A percentile compares a stretch with the other conserved stretches of the same genome.
Evolutionary conservation across 352 stramenopile species (phyloP).

Genomic region (Globisporangium orthogonon): DNA sequence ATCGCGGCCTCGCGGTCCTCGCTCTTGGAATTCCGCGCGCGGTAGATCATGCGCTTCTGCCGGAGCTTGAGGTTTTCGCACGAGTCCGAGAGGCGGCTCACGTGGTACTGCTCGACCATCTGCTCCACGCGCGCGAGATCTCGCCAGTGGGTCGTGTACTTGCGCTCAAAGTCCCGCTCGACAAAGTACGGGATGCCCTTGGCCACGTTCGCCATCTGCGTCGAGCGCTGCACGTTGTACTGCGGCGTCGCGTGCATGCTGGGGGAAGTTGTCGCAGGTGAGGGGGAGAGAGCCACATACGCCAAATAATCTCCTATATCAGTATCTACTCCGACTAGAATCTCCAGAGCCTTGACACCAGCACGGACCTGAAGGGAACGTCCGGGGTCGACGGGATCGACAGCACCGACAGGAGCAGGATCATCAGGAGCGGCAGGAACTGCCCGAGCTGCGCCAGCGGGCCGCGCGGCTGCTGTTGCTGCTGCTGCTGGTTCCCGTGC

Average conservation of each 20-base stretch:
- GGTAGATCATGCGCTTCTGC: constrained; percentile 86
- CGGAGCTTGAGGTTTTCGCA: constrained; percentile 81
- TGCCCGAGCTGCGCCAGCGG: constrained; percentile 57
- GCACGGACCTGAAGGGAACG: constrained; percentile 59
- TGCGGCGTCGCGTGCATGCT: constrained; percentile 74
- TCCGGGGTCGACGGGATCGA: constrained; percentile 67
- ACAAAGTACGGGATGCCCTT: constrained; percentile 89
- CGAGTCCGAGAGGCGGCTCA: constrained; percentile 58
- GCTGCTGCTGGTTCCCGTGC: constrained; percentile 16
- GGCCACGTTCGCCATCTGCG: constrained; percentile 75
- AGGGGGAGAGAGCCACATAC: neutral
- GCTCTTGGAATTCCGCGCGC: constrained; percentile 66
- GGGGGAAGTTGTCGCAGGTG: neutral
- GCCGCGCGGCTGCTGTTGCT: constrained; percentile 29
- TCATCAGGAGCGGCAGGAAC: constrained; percentile 81
- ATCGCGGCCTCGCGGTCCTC: constrained; percentile 73
- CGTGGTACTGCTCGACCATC: constrained; percentile 81
- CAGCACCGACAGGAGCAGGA: constrained; percentile 79
- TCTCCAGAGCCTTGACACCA: neutral
- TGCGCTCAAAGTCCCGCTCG: constrained; percentile 78
- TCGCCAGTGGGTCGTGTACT: constrained; percentile 82
- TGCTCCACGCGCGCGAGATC: constrained; percentile 80
- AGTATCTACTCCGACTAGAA: neutral
- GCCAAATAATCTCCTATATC: neutral
- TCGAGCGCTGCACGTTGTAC: constrained; percentile 68